Percentiles rank a stretch among this genome's conserved stretches.
These are phyloP conservation scores for Zygnema cylindricum DNA, from an alignment of 139 green algal species.

Conservation along the genomic window DNA sequence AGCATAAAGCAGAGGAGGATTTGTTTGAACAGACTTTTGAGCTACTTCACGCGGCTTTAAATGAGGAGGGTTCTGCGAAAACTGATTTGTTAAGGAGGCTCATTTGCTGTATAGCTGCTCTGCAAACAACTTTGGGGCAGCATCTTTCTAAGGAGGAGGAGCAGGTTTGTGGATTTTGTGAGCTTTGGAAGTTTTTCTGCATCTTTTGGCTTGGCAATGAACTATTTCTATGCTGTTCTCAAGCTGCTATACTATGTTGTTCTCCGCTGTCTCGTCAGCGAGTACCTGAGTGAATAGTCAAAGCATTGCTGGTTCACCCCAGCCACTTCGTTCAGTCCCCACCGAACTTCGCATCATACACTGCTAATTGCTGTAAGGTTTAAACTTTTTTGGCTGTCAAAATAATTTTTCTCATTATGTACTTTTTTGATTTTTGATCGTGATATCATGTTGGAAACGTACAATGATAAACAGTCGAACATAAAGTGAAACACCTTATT, in stretches of 20 bases:
- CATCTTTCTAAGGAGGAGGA: constrained; percentile 96
- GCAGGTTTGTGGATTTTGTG: constrained; percentile 67
- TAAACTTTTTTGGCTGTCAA: no score
- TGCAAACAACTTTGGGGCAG: constrained; percentile 87
- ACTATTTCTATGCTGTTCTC: not conserved
- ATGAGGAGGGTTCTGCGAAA: not conserved
- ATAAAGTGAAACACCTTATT: no score
- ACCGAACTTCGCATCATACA: no score
- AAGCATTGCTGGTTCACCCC: no score
- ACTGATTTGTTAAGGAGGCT: constrained; percentile 62
- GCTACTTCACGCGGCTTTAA: constrained; percentile 35
- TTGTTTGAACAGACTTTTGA: constrained; percentile 86
- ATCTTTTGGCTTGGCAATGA: not conserved
- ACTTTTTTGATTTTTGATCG: no score
- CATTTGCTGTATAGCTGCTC: constrained; percentile 57
- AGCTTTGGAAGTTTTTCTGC: not conserved
- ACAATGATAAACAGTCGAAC: no score
- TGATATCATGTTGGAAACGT: no score
- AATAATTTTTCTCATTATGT: no score
- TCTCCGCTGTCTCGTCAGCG: no score
- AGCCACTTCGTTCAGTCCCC: no score
- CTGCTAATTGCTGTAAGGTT: no score
- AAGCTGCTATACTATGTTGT: not conserved
- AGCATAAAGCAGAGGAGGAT: constrained; percentile 71
- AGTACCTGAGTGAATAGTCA: no score